Evolutionary conservation across 1,139 yeast species (phyloP), one percentile per base, ranked within the genome.

Genomic region (Blastobotrys petasosporus): DNA sequence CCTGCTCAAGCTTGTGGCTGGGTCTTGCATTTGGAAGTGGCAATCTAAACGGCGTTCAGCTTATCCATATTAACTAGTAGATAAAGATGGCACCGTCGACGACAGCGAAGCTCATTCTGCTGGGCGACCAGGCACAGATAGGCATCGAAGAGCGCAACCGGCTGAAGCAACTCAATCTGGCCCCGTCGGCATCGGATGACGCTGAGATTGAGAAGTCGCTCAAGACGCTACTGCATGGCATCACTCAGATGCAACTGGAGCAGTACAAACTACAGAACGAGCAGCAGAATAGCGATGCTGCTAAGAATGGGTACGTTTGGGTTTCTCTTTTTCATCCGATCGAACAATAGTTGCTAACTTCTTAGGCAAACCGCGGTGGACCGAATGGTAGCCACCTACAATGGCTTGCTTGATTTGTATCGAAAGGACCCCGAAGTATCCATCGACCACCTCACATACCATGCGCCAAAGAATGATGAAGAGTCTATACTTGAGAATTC

Each of bases 141-240:
- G 61, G 66, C 12, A 60, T 77, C 8, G 80, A 76, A 32, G 85
- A 80, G 58, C 66, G 82, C 37, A 64, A 67, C 41, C 67, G 79
- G 28, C 67, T 79, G 48, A 57, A 65, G 15, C 57, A 62, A 16
- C 67, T 79, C 32, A 68, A 70, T 37, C 66, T 78, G 32, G 69
- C 72, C 17, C 81, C 82, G 2, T 73, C 81, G 1, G 61, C 69
- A 6, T 70, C 74, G 41, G 85, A 79, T 50, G 78, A 76, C 53
- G 68, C 67, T 46, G 85, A 79, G 48, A 59, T 82, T 35, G 67
- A 71, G 30, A 67, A 66, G 41, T 63, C 69, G 28, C 58, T 81
- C 44, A 61, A 60, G 35, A 69, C 72, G 52, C 62, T 74, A 28
- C 60, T 58, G 23, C 58, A 58, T 37, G 69, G 66, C 28, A 51